Evolutionary conservation across 2,329 filamentous ascomycete species (phyloP).

Genomic region (Diaporthe velutina): DNA sequence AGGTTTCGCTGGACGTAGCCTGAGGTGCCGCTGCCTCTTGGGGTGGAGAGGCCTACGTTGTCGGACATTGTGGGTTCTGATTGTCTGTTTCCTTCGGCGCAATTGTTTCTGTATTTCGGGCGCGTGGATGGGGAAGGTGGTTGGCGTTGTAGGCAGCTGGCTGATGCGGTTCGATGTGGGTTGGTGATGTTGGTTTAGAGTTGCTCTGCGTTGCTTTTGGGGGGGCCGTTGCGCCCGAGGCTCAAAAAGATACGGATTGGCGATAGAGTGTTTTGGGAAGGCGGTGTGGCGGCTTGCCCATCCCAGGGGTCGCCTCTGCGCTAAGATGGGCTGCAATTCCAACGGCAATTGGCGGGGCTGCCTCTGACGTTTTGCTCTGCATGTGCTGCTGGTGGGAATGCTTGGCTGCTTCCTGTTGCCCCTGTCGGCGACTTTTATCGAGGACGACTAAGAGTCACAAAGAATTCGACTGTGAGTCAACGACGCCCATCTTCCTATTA

Average conservation of each 20-base stretch:
- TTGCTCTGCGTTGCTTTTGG: conserved; percentile 1
- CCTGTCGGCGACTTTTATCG: neutral
- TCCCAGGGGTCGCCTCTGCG: neutral
- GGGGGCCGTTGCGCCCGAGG: neutral
- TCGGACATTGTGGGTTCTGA: conserved; percentile 80
- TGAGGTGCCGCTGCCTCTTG: conserved; percentile 94
- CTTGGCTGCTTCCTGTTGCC: too few relatives aligned
- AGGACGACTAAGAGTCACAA: conserved; percentile 24
- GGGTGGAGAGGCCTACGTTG: conserved; percentile 95
- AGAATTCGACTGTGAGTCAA: conserved; percentile 31
- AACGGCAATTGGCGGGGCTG: conserved; percentile 33
- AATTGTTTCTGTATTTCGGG: too few relatives aligned
- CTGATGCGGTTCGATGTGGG: neutral
- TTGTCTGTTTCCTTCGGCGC: neutral
- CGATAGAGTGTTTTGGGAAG: conserved; percentile 24
- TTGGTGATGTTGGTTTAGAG: conserved; percentile 1
- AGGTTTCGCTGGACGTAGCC: conserved; percentile 98
- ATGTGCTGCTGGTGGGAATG: neutral
- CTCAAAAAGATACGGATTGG: neutral
- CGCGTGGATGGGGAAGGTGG: neutral
- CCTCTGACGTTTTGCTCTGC: conserved; percentile 32
- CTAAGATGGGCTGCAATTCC: neutral
- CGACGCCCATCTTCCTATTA: neutral
- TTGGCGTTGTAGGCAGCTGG: neutral
- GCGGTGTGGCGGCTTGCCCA: conserved; percentile 11